Evolutionary conservation across 192 early-diverging fungal genomes (phyloP).

Genomic region (Spizellomyces punctatus): DNA sequence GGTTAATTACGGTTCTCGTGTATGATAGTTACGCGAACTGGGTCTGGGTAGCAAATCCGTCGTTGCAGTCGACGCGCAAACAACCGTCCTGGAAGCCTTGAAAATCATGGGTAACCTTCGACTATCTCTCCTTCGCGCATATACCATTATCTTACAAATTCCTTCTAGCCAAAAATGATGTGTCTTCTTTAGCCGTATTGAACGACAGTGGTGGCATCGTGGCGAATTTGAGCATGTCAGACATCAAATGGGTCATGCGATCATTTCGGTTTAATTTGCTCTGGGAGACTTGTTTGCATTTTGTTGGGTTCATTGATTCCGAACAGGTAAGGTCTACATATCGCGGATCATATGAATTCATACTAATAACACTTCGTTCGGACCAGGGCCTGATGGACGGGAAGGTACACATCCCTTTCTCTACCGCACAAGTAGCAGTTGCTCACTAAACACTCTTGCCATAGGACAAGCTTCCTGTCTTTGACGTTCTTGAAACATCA

Average conservation of each 20-base stretch:
- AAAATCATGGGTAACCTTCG: slow-evolving; percentile 57
- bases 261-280: slow-evolving; percentile 47
- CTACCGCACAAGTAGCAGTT: background rate
- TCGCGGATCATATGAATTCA: background rate
- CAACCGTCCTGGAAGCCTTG: slow-evolving; percentile 68
- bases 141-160: background rate
- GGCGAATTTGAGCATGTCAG: slow-evolving; percentile 71
- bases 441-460: slow-evolving; percentile 6
- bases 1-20: too few relatives aligned
- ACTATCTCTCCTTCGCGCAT: background rate
- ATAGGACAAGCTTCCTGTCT: slow-evolving; percentile 71
- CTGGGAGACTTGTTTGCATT: slow-evolving; percentile 62
- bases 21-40: slow-evolving; percentile 52
- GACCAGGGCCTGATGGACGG: slow-evolving; percentile 69
- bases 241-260: slow-evolving; percentile 59
- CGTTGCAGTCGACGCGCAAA: slow-evolving; percentile 52
- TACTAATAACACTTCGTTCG: background rate
- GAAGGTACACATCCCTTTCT: slow-evolving; percentile 42
- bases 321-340: background rate
- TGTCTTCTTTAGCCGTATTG: slow-evolving; percentile 67
- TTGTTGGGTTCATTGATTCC: slow-evolving; percentile 60
- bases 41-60: slow-evolving; percentile 59
- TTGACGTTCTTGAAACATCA: slow-evolving; percentile 72
- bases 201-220: slow-evolving; percentile 55
- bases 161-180: slow-evolving; percentile 53